These are phyloP conservation scores for Croton laevigatus DNA, from an alignment of 441 rosid species.

Conservation along the genomic window DNA sequence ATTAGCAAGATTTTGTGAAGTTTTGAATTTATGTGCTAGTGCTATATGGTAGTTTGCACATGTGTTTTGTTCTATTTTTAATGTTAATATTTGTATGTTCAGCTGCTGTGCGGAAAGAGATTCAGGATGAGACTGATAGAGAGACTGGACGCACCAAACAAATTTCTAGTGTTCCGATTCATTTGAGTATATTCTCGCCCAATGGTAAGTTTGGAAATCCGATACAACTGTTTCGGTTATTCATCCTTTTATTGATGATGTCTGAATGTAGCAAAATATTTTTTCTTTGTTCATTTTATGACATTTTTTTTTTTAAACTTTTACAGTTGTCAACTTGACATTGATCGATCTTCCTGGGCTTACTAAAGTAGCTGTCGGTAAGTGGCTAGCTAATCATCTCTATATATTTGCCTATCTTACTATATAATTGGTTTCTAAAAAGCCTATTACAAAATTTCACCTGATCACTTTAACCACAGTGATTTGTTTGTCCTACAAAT, in stretches of 20 bases:
- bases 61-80: slow-evolving; percentile 2
- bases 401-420: neutral
- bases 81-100: slow-evolving; percentile 14
- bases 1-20: neutral
- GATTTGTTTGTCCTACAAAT: neutral
- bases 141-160: slow-evolving; percentile 88
- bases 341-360: slow-evolving; percentile 98
- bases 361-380: slow-evolving; percentile 97
- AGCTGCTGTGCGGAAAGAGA: slow-evolving; percentile 99
- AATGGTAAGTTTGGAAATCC: slow-evolving; percentile 44
- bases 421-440: slow-evolving; percentile 16
- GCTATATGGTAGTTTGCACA: neutral
- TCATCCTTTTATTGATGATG: neutral
- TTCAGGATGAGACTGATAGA: slow-evolving; percentile 93
- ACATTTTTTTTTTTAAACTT: slow-evolving; percentile 15
- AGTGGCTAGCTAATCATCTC: slow-evolving; percentile 28
- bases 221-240: neutral
- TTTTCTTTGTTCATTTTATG: neutral
- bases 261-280: neutral
- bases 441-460: neutral
- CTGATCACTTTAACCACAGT: neutral
- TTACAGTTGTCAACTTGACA: slow-evolving; percentile 95
- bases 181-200: slow-evolving; percentile 94
- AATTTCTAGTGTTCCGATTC: slow-evolving; percentile 91
- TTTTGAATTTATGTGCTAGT: neutral